Evolutionary conservation across 257 asterid genomes (phyloP).

Genomic region (Primulina tabacum): DNA sequence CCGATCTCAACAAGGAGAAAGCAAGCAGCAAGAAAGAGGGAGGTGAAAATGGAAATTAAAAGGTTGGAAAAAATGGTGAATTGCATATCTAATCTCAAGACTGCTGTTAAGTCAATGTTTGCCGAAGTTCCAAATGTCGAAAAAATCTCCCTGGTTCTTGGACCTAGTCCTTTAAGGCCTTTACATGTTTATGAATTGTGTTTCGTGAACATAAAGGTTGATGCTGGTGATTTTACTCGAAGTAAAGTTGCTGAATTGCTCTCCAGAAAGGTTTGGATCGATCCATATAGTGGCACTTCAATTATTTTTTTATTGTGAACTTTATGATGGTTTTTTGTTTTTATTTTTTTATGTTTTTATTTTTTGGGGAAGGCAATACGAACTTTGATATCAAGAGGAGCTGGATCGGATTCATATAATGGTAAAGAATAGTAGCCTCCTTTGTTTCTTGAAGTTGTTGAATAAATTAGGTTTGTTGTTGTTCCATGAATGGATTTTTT

Average conservation of each 20-base stretch:
- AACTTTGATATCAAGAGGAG: constrained; percentile 75
- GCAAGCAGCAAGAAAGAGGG: constrained; percentile 71
- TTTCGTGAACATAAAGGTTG: constrained; percentile 41
- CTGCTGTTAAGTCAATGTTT: constrained; percentile 65
- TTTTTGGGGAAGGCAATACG: constrained; percentile 68
- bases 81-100: constrained; percentile 47
- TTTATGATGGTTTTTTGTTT: neutral
- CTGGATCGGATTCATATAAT: constrained; percentile 67
- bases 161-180: constrained; percentile 90
- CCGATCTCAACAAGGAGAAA: constrained; percentile 49
- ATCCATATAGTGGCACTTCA: constrained; percentile 20
- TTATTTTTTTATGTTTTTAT: neutral
- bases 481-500: constrained; percentile 5
- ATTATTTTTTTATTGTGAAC: neutral
- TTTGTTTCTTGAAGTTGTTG: constrained; percentile 11
- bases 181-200: constrained; percentile 68
- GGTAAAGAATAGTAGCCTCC: constrained; percentile 38
- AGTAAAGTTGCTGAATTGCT: constrained; percentile 60
- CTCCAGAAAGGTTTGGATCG: constrained; percentile 62
- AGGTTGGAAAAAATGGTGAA: constrained; percentile 75
- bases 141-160: constrained; percentile 61
- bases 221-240: constrained; percentile 47
- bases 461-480: constrained; percentile 11
- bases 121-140: constrained; percentile 54
- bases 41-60: constrained; percentile 74